Evolutionary conservation across 2,329 filamentous ascomycete genomes (phyloP), one percentile per base, ranked within the genome.

Genomic region (Metarhizium sp.): DNA sequence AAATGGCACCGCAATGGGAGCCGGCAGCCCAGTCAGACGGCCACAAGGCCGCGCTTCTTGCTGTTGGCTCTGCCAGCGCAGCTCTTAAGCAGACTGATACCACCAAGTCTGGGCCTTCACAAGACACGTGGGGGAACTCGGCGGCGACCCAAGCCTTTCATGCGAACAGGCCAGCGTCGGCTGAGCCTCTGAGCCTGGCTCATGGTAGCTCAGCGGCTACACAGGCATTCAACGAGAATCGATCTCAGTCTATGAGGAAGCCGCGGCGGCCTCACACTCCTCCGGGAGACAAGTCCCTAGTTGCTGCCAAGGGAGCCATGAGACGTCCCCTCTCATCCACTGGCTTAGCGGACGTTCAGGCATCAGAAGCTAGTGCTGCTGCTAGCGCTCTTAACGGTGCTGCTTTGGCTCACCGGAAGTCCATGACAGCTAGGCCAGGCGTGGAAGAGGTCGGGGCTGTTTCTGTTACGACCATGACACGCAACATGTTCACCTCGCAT

Each of bases 231-330:
- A 66, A 66, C 16, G 63, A 63, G 4, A 67, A 66, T 57, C 64
- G 65, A 52, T 58, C 65, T 18, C 67, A 66, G 40, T 69, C 68
- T 3, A 56, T 60, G 34, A 61, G 59, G 55, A 59, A 61, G 42
- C 49, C 58, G 25, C 59, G 58, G n/a, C 59, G 62, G 10, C 57
- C 58, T 10, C 59, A 58, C 13, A 58, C 59, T 5, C 57, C 66
- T 10, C 70, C 84, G 30, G 78, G 77, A 40, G 80, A 81, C 58
- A 85, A 82, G 57, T 90, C 90, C 1, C 75, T 92, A 50, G 74
- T 81, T 40, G 90, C 90, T 46, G 91, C 90, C 13, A 87, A 86
- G 51, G 88, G 84, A 32, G 90, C 90, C n/a, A 85, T 90, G 73
- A 47, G 58, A 25, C 59, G 60, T 68, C 56, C 60, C 2, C 50